These are phyloP conservation scores for Penicillium palitans DNA, from an alignment of 2,329 filamentous ascomycete species.

Conservation along the genomic window DNA sequence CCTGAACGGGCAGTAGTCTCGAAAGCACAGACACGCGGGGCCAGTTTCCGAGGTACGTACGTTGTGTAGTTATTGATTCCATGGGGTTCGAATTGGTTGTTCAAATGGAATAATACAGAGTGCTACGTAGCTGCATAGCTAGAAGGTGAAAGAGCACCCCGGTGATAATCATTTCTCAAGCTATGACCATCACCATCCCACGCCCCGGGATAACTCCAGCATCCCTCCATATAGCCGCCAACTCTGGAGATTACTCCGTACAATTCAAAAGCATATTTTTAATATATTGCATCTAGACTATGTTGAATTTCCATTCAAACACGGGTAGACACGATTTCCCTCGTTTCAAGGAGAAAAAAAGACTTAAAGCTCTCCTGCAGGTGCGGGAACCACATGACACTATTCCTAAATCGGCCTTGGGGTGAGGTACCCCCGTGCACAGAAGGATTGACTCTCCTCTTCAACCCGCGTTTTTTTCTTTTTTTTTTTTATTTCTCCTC, in stretches of 20 bases:
- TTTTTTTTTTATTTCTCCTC: neutral
- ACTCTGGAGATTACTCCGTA: neutral
- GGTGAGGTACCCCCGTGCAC: slow-evolving; percentile 2
- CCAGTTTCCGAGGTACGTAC: neutral
- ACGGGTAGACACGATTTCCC: slow-evolving; percentile 4
- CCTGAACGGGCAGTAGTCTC: neutral
- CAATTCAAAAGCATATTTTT: neutral
- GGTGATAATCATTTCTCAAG: neutral
- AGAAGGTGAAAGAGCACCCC: neutral
- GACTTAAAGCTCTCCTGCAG: slow-evolving; percentile 19
- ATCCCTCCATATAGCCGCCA: neutral
- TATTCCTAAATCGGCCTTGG: slow-evolving; percentile 6
- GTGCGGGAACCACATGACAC: slow-evolving; percentile 17
- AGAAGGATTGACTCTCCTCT: too few relatives aligned
- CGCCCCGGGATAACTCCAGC: neutral
- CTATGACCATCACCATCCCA: neutral
- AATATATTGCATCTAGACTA: neutral
- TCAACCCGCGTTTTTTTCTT: neutral
- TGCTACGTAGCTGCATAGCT: neutral
- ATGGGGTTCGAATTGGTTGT: slow-evolving; percentile 14
- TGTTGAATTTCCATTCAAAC: neutral
- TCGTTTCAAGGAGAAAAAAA: slow-evolving; percentile 15
- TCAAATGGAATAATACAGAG: neutral
- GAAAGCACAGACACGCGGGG: slow-evolving; percentile 7
- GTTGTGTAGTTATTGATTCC: slow-evolving; percentile 3